Evolutionary conservation across 371 early-diverging fungal species (phyloP).

Genomic region (Rhizopus arrhizus): DNA sequence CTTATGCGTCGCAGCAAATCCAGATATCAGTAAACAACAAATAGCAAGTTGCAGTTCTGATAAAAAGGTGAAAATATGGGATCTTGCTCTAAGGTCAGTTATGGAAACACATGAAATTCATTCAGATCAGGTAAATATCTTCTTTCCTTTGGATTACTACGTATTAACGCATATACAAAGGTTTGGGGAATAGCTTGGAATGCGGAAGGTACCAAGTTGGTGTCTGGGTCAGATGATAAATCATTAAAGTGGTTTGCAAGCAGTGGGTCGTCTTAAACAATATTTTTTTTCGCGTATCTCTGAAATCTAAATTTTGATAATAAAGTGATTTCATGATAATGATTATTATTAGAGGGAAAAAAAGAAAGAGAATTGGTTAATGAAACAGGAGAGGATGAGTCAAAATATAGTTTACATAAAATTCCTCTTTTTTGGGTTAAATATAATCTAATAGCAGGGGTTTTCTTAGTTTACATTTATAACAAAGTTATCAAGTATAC

Average conservation of each 20-base stretch:
- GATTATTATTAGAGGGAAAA: too few relatives aligned
- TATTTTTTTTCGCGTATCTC: constrained; percentile 1
- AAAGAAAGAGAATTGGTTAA: too few relatives aligned
- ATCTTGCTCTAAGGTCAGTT: constrained; percentile 69
- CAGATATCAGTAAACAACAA: constrained; percentile 69
- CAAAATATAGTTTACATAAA: too few relatives aligned
- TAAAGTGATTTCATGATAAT: too few relatives aligned
- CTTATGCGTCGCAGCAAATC: constrained; percentile 66
- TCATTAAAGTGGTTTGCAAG: constrained; percentile 57
- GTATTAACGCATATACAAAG: constrained; percentile 23
- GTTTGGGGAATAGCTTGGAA: constrained; percentile 83
- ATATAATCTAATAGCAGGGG: too few relatives aligned
- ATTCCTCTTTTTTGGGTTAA: too few relatives aligned
- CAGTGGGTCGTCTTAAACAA: constrained; percentile 45
- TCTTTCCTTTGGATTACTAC: too few relatives aligned
- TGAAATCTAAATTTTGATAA: too few relatives aligned
- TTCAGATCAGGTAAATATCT: constrained; percentile 63
- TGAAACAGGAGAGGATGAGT: too few relatives aligned
- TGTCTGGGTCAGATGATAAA: constrained; percentile 74
- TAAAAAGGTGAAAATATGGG: constrained; percentile 83
- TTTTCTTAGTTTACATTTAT: too few relatives aligned
- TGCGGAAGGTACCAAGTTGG: constrained; percentile 74
- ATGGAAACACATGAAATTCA: constrained; percentile 82
- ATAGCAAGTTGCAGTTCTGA: constrained; percentile 77
- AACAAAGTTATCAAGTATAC: too few relatives aligned